Conservation (phyloP, 2,329 filamentous ascomycete species). For the Fusarium sacchari region DNA sequence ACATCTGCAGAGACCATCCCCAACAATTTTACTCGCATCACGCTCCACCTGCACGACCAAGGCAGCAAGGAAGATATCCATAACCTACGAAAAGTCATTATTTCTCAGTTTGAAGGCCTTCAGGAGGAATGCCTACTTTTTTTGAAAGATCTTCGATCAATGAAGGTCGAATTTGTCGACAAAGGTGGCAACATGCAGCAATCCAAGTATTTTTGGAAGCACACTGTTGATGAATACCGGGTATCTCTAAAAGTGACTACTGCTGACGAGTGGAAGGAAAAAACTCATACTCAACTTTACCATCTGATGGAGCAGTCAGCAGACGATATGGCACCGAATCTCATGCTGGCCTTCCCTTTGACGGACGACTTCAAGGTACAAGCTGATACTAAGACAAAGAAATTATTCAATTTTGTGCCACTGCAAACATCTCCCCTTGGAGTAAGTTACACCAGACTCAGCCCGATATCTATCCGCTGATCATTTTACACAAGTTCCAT, state of each 20-base stretch:
- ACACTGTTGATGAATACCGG: not conserved
- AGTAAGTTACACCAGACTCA: not conserved
- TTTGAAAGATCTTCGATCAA: not conserved
- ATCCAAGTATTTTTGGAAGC: not conserved
- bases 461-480: not conserved
- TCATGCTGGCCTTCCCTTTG: not conserved
- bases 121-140: not conserved
- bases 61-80: not conserved
- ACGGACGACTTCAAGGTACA: not conserved
- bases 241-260: not conserved
- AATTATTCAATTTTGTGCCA: not conserved
- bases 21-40: not conserved
- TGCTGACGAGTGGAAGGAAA: not conserved
- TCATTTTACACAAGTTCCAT: constrained; percentile 14
- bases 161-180: not conserved
- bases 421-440: not conserved
- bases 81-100: not conserved
- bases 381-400: not conserved
- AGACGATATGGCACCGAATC: not conserved
- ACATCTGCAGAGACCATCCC: too few species aligned
- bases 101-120: not conserved
- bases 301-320: not conserved
- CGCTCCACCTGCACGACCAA: not conserved
- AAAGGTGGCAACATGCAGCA: not conserved
- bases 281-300: not conserved